Conservation (phyloP, 352 stramenopile genomes). For the Stramenopiles sp. region DNA sequence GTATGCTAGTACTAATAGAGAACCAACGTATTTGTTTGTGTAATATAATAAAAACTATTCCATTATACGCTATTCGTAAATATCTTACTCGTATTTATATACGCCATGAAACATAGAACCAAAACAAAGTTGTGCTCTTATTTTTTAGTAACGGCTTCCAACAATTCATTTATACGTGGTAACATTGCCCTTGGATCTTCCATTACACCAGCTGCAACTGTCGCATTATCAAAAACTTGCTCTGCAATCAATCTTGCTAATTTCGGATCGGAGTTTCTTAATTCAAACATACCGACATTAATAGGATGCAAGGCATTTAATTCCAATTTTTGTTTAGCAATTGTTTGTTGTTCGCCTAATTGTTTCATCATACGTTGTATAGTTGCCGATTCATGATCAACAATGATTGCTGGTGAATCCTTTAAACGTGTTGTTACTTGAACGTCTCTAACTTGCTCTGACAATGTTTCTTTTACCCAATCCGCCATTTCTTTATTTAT, state of each 20-base stretch:
- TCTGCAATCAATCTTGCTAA: constrained; percentile 43
- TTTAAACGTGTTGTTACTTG: constrained; percentile 59
- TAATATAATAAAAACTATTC: too few relatives aligned
- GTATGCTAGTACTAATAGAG: too few relatives aligned
- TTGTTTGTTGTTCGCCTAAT: constrained; percentile 18
- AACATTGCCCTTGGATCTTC: constrained; percentile 92
- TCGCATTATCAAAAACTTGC: constrained; percentile 94
- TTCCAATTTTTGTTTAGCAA: constrained; percentile 89
- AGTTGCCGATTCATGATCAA: constrained; percentile 87
- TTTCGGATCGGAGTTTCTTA: constrained; percentile 52
- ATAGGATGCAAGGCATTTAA: constrained; percentile 95
- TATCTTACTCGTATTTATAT: too few relatives aligned
- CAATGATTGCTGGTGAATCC: constrained; percentile 94
- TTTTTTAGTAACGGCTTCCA: constrained; percentile 38
- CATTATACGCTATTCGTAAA: too few relatives aligned
- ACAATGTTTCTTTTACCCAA: constrained; percentile 73
- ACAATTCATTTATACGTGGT: constrained; percentile 79
- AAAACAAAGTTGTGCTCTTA: not conserved
- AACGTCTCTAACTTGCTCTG: constrained; percentile 62
- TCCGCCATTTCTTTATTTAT: constrained; percentile 41
- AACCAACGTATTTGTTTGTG: too few relatives aligned
- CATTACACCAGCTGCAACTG: constrained; percentile 88
- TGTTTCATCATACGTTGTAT: constrained; percentile 87
- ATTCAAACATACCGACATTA: constrained; percentile 67
- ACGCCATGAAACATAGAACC: too few relatives aligned